Base-by-base conservation (phyloP, 1,284 basidiomycete species). In the Abortiporus biennis region DNA sequence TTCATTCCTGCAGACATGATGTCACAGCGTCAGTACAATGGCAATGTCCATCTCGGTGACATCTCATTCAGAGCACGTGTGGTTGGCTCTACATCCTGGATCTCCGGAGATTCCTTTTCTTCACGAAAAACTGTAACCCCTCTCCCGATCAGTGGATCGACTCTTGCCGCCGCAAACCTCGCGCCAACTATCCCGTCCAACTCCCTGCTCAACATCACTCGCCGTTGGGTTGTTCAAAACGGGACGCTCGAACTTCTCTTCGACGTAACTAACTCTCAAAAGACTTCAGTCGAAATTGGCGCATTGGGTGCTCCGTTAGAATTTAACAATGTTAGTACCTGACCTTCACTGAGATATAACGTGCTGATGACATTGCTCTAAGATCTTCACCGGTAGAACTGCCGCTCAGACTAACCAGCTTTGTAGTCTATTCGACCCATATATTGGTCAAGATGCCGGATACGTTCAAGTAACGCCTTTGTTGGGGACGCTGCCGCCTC, bases 371-470 rank as follows among this genome's bases (percentile, higher is more conserved):
- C 5, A 19, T 35, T 19, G 34, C 13, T 6, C 15, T 6, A 35
- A 71, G 74, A 78, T 79, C n/a, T 78, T 79, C 52, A 78, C 75
- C 0, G 68, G 62, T 16, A 66, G 75, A 6, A 71, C 68, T 24
- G 69, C 74, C 1, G 65, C 69, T 3, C 63, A 75, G 45, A 75
- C 72, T 4, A 79, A 79, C 54, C 57, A 65, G 16, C 55, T 68
- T 9, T 79, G 76, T 56, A 75, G 72, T 47, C 56, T 78, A 21
- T 75, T 75, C 44, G 76, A 79, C 50, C 76, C 76, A 1, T 78
- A 78, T 50, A 72, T 74, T 38, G 75, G 75, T 1, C 68, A 72
- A 46, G 76, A 78, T 48, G 76, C 74, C 4, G 76, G 75, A 16
- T 79, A 69, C 53, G 65, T 64, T 1, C 64, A 65, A 38, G 75